phyloP scores from a whole-genome alignment of 1,139 yeast genomes.

The Taphrina sp. region DNA sequence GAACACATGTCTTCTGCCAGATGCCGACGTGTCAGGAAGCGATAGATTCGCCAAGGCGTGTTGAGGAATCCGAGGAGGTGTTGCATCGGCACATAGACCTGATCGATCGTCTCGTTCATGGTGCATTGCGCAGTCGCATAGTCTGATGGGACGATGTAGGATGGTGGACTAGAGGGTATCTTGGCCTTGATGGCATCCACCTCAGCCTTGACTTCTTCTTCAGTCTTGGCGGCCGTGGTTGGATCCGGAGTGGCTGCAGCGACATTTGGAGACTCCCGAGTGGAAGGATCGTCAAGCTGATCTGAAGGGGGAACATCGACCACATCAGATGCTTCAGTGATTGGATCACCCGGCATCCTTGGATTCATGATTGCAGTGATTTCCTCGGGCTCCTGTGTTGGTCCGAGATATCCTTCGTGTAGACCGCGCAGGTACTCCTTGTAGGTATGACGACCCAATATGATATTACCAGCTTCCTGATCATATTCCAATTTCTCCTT shows the following conservation, averaged over 20 bases:
- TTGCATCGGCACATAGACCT: slow-evolving; percentile 65
- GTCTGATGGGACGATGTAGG: slow-evolving; percentile 31
- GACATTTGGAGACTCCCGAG: slow-evolving; percentile 19
- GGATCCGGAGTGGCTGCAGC: slow-evolving; percentile 35
- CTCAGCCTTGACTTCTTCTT: slow-evolving; percentile 28
- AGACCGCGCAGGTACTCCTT: slow-evolving; percentile 88
- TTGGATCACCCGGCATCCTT: slow-evolving; percentile 22
- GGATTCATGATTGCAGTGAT: slow-evolving; percentile 28
- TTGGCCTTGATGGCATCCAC: slow-evolving; percentile 30
- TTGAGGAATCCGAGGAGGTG: slow-evolving; percentile 74
- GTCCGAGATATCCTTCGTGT: slow-evolving; percentile 89
- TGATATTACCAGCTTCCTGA: slow-evolving; percentile 68
- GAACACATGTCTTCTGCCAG: slow-evolving; percentile 71
- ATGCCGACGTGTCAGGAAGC: slow-evolving; percentile 71
- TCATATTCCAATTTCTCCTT: slow-evolving; percentile 36
- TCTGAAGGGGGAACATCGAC: background rate
- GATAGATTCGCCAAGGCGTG: slow-evolving; percentile 70
- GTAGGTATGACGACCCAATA: slow-evolving; percentile 93
- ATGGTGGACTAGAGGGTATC: slow-evolving; percentile 35
- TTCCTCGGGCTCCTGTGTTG: slow-evolving; percentile 28
- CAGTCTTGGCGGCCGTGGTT: slow-evolving; percentile 10
- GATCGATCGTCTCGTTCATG: slow-evolving; percentile 55
- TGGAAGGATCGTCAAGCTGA: background rate
- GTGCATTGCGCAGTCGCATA: slow-evolving; percentile 21
- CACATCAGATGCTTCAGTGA: slow-evolving; percentile 30